Evolutionary conservation across 257 asterid species (phyloP).

Genomic region (Eucommia ulmoides): DNA sequence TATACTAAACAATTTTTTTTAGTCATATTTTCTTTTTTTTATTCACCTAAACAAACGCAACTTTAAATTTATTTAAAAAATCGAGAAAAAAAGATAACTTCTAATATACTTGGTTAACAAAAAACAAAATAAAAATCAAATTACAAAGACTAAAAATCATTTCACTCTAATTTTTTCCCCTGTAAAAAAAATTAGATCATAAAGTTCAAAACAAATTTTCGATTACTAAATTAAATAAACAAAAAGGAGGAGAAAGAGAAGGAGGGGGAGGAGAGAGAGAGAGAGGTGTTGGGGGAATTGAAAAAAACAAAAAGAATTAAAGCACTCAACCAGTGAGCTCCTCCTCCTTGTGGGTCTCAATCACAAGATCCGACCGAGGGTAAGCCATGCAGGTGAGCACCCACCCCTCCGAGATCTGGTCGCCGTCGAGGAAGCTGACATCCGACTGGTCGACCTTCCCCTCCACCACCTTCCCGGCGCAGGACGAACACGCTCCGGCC

Average conservation of each 20-base stretch:
- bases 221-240: too few relatives aligned
- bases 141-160: too few relatives aligned
- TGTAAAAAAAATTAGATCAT: too few relatives aligned
- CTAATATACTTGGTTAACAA: too few relatives aligned
- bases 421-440: slow-evolving; percentile 60
- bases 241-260: neutral
- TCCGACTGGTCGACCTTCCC: slow-evolving; percentile 74
- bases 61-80: too few relatives aligned
- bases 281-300: neutral
- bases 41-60: too few relatives aligned
- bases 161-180: too few relatives aligned
- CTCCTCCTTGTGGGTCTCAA: slow-evolving; percentile 73
- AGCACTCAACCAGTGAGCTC: slow-evolving; percentile 21
- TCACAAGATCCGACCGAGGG: slow-evolving; percentile 38
- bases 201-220: too few relatives aligned
- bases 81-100: too few relatives aligned
- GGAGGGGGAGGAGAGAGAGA: neutral
- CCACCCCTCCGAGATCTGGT: slow-evolving; percentile 33
- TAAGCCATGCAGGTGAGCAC: slow-evolving; percentile 68
- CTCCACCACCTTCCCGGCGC: slow-evolving; percentile 50
- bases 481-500: slow-evolving; percentile 81
- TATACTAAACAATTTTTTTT: too few relatives aligned
- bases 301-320: neutral
- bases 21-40: too few relatives aligned
- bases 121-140: too few relatives aligned